Evolutionary conservation across 139 green algal species (phyloP).

Genomic region (Ostreobium quekettii): DNA sequence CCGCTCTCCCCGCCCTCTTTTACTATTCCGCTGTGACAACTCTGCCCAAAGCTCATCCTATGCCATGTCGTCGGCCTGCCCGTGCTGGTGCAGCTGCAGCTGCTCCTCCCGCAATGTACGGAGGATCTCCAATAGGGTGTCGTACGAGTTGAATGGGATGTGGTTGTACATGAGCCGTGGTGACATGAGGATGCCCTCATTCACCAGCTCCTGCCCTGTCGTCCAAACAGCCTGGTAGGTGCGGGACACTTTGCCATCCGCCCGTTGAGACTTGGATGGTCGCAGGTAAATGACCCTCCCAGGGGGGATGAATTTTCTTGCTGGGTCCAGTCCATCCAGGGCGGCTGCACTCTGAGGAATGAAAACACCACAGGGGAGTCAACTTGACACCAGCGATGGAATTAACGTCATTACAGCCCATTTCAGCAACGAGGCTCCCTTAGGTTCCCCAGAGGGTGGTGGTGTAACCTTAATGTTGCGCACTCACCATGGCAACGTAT

Average conservation of each 20-base stretch:
- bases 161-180: constrained; percentile 12
- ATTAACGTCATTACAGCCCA: no score
- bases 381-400: no score
- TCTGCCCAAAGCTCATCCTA: no score
- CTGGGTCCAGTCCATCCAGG: not conserved
- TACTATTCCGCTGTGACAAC: no score
- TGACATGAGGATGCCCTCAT: constrained; percentile 16
- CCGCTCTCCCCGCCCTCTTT: no score
- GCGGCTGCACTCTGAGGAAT: not conserved
- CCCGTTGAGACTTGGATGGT: not conserved
- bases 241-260: not conserved
- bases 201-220: constrained; percentile 8
- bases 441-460: no score
- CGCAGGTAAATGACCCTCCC: constrained; percentile 14
- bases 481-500: no score
- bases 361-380: no score
- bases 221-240: constrained; percentile 16
- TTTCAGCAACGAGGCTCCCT: no score
- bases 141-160: constrained; percentile 15
- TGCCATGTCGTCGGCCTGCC: not conserved
- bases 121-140: not conserved
- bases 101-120: no score
- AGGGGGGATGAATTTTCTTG: constrained; percentile 8
- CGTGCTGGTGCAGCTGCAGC: not conserved
- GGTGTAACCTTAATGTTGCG: no score